phyloP scores from a whole-genome alignment of 306 rosid species.

The Castanospermum australe region DNA sequence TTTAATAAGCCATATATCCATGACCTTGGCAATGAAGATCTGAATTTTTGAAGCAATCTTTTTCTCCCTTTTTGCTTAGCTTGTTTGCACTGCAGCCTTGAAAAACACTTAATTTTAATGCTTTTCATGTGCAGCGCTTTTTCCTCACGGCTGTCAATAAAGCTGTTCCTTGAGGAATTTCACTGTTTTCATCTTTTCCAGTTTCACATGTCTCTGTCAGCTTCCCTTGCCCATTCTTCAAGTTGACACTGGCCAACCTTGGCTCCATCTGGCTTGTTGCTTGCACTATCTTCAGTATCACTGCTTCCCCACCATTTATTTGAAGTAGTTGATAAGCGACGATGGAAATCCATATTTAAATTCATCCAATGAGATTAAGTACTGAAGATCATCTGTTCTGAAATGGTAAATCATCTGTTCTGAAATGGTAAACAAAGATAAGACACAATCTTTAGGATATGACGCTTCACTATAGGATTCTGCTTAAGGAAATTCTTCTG shows the following conservation, averaged over 20 bases:
- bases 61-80: conserved; percentile 42
- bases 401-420: no score
- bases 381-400: no score
- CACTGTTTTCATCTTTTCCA: neutral
- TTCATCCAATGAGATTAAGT: conserved; percentile 48
- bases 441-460: no score
- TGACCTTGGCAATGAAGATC: conserved; percentile 40
- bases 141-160: conserved; percentile 45
- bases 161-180: conserved; percentile 34
- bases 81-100: conserved; percentile 34
- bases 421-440: no score
- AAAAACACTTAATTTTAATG: conserved; percentile 42
- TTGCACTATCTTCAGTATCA: conserved; percentile 22
- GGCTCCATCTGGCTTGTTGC: conserved; percentile 3
- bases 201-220: conserved; percentile 26
- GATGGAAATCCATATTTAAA: conserved; percentile 62
- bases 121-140: conserved; percentile 35
- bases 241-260: conserved; percentile 16
- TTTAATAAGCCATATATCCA: conserved; percentile 39
- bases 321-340: conserved; percentile 48
- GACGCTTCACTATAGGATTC: no score
- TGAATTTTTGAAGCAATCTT: conserved; percentile 52
- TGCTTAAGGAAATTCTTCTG: no score
- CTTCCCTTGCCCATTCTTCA: neutral
- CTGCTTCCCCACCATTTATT: conserved; percentile 70